Evolutionary conservation across 345 rosid species (phyloP), one percentile per base, ranked within the genome.

Genomic region (Bruguiera parviflora): DNA sequence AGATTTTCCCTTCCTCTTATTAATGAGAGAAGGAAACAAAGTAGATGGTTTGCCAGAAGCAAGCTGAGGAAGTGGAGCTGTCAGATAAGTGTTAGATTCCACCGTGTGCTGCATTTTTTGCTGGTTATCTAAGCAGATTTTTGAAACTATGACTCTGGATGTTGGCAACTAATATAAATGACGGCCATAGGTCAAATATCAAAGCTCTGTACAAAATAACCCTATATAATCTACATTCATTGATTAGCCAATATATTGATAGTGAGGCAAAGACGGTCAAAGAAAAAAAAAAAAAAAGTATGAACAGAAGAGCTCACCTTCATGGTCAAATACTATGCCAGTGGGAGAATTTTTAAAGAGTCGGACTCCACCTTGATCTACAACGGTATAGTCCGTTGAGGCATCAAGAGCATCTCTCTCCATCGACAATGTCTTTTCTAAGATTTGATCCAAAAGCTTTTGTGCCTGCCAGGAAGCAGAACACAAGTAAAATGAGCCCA

Each of bases 261-360:
- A 11, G 13, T 8, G 4, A 53, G 28, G 28, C 43, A 10, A 53
- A n/a, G 9, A n/a, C 53, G 20, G 10, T 27, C 25, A 35, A 61
- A 20, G 6, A 18, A 20, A 37, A 28, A n/a, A 13, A 18, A 20
- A 37, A 28, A n/a, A 13, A 39, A 10, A 33, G 0, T 8, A 58
- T 1, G 2, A 52, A 61, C 28, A 71, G 22, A 64, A 16, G 39
- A 56, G 74, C 77, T 81, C 62, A 92, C 97, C 86, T 65, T 37
- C 66, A 60, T 25, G 84, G 74, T 95, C 96, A 78, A 92, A 89
- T 28, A 84, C 75, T 29, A 95, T 95, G 61, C 97, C 96, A 7
- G 72, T 75, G 2, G 93, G 73, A 73, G 89, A 88, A 53, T 76
- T 63, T 73, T 80, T 90, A 74, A 95, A 92, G 25, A 95, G 73